Base-by-base conservation (phyloP, 1,284 basidiomycete species). In the Coniophora puteana region DNA sequence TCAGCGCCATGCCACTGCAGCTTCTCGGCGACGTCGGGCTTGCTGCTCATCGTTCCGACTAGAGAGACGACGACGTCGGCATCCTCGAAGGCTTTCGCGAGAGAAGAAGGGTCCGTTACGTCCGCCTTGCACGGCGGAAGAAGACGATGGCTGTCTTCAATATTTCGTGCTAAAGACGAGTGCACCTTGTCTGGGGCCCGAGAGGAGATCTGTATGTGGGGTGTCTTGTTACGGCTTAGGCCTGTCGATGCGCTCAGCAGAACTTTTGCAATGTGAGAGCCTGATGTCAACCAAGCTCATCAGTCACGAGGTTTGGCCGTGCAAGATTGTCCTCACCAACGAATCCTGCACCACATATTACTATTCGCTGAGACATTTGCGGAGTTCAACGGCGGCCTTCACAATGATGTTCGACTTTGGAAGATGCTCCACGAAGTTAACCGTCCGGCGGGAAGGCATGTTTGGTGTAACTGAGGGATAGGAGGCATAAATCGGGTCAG, bases 1-100 rank as follows among this genome's bases (percentile, higher is more conserved):
- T 76, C 71, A 12, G 78, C 79, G 5, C 84, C 83, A 48, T 68
- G 68, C 65, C 72, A 71, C 48, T 87, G 83, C 13, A 83, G 67
- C 7, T 63, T 61, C 37, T 83, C 72, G 52, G 85, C 85, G 35
- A 74, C 61, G 37, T 67, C 58, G 1, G 65, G 65, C 3, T 70
- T 66, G 1, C 82, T 82, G 31, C 74, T 67, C 51, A 88, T 62
- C 17, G 86, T 61, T 1, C 83, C 83, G 14, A 82, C 80, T 18
- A 86, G 67, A 7, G 81, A 85, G 1, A 84, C 64, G 2, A 85
- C 70, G 5, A 74, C 68, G 30, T 67, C 57, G 4, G 83, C 78
- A 41, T 63, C 71, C 41, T 71, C 52, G 44, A 85, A 72, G 1
- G 74, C 77, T 6, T 61, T 51, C 7, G 41, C 29, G 4, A 85